Evolutionary conservation across 768 basidiomycete species (phyloP).

Genomic region (Auricularia sp.): DNA sequence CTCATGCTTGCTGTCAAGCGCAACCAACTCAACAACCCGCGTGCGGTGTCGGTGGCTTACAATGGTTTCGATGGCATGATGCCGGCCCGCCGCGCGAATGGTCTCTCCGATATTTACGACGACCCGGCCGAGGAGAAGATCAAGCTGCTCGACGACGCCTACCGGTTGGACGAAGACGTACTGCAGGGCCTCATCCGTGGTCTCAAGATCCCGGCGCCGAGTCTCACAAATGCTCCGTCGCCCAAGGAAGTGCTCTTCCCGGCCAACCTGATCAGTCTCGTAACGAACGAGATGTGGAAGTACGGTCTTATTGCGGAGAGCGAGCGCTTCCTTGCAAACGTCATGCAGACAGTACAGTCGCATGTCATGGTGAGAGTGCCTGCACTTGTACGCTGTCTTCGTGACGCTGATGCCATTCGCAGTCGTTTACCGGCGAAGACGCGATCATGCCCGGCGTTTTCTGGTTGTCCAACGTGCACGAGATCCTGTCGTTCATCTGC

Average conservation of each 20-base stretch:
- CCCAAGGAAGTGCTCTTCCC: slow-evolving; percentile 98
- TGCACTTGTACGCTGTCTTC: not conserved
- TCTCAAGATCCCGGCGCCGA: slow-evolving; percentile 87
- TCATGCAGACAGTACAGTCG: slow-evolving; percentile 95
- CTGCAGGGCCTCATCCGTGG: slow-evolving; percentile 82
- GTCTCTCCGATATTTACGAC: slow-evolving; percentile 68
- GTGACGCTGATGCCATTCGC: slow-evolving; percentile 5
- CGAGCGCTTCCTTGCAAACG: slow-evolving; percentile 94
- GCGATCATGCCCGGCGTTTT: slow-evolving; percentile 93
- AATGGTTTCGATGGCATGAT: slow-evolving; percentile 69
- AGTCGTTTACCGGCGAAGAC: slow-evolving; percentile 91
- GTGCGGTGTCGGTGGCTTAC: slow-evolving; percentile 83
- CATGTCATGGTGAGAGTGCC: slow-evolving; percentile 82
- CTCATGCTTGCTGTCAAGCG: slow-evolving; percentile 64
- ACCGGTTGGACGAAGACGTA: slow-evolving; percentile 87
- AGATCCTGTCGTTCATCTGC: slow-evolving; percentile 97
- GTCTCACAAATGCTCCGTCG: slow-evolving; percentile 80
- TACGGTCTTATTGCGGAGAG: slow-evolving; percentile 94
- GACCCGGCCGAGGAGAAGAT: slow-evolving; percentile 95
- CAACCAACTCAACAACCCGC: slow-evolving; percentile 59
- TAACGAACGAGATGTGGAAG: slow-evolving; percentile 99
- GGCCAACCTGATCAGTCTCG: slow-evolving; percentile 90
- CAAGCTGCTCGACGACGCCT: slow-evolving; percentile 80
- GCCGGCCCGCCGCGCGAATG: slow-evolving; percentile 47
- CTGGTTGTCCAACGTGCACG: slow-evolving; percentile 99